Percentiles rank a stretch among this genome's conserved stretches.
Conservation (phyloP, 192 early-diverging fungal species). For the Coemansia sp. region DNA sequence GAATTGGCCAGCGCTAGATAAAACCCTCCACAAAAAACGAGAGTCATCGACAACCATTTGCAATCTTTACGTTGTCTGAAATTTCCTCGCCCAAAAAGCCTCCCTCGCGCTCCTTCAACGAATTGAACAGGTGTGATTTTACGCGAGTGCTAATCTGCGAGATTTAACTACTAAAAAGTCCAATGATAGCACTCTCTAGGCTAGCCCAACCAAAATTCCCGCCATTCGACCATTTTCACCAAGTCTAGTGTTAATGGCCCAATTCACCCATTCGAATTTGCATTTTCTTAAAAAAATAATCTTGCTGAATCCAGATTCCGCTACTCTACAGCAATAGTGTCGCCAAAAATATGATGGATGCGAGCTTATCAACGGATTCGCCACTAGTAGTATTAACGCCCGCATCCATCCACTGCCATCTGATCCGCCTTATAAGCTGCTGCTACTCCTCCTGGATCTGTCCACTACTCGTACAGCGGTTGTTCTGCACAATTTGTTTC, state of each 20-base stretch:
- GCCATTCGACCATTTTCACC: neutral
- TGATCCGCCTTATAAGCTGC: neutral
- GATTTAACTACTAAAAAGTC: no score
- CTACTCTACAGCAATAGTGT: neutral
- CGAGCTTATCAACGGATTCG: slow-evolving; percentile 4
- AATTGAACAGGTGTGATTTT: no score
- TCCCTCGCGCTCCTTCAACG: no score
- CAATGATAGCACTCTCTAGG: no score
- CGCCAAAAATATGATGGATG: slow-evolving; percentile 4
- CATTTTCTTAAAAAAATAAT: neutral
- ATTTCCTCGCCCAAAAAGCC: no score
- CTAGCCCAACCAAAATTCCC: no score
- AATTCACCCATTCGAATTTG: neutral
- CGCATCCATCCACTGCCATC: neutral
- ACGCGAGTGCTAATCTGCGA: no score
- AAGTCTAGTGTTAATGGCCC: neutral
- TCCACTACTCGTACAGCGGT: no score
- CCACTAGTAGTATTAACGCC: neutral
- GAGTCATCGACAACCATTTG: no score
- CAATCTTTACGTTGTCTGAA: no score
- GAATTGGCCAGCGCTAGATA: no score
- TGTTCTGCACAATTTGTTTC: neutral
- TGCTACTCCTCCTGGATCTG: neutral
- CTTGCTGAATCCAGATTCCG: neutral
- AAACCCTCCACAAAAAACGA: no score